A percentile compares a stretch with the other conserved stretches of the same genome.
Conservation (phyloP, 2,329 filamentous ascomycete species). For the Sordariomycetes sp. region DNA sequence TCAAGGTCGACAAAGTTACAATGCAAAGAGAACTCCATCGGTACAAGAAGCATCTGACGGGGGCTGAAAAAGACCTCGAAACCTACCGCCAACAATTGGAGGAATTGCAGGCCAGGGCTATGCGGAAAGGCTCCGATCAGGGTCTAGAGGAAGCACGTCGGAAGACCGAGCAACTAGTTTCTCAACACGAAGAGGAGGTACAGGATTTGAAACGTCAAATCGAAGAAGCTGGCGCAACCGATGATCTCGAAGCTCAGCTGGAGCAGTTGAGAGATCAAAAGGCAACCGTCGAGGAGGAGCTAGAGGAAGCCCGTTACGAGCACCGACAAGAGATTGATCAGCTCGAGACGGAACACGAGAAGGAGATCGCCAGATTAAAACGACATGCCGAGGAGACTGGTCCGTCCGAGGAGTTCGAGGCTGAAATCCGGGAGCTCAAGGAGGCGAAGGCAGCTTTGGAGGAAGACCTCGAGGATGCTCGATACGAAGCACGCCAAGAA, state of each 20-base stretch:
- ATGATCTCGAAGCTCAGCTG: not conserved
- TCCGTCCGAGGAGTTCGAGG: not conserved
- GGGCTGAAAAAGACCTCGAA: conserved; percentile 81
- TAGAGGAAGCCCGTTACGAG: no score
- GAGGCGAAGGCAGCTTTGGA: not conserved
- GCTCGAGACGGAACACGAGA: no score
- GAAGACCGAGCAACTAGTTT: conserved; percentile 49
- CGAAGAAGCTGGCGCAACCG: conserved; percentile 35
- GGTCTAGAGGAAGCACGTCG: no score
- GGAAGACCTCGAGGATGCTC: no score
- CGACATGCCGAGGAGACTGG: no score
- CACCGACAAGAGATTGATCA: no score
- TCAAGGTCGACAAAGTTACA: conserved; percentile 87
- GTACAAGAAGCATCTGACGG: conserved; percentile 75
- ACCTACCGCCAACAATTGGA: conserved; percentile 72
- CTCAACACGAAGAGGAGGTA: conserved; percentile 46
- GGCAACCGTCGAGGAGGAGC: conserved; percentile 26
- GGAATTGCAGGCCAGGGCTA: conserved; percentile 74
- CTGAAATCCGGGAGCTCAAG: not conserved
- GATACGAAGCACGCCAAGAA: no score
- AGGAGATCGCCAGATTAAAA: no score
- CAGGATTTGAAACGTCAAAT: conserved; percentile 47
- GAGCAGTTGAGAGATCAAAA: no score
- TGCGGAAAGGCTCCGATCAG: conserved; percentile 65
- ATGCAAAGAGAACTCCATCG: conserved; percentile 80